A percentile compares a stretch with the other conserved stretches of the same genome.
Conservation (phyloP, 345 rosid genomes). For the Euphorbia pulcherrima region DNA sequence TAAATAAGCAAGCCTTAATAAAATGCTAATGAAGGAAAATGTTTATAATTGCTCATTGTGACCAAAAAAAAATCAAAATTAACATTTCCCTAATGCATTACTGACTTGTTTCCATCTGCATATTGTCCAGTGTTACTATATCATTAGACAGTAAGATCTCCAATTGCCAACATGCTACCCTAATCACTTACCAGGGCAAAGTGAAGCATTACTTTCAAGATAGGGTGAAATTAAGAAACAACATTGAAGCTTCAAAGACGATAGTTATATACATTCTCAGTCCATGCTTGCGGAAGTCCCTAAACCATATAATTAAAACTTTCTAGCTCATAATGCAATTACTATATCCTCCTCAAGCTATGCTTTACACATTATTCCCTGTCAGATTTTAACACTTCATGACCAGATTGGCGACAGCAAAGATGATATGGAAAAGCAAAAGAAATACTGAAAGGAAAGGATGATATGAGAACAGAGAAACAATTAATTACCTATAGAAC, state of each 20-base stretch:
- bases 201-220: neutral
- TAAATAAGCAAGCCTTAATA: too few species aligned
- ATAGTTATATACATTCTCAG: too few species aligned
- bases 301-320: neutral
- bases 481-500: slow-evolving; percentile 68
- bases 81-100: too few species aligned
- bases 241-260: neutral
- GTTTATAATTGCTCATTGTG: too few species aligned
- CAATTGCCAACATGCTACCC: neutral
- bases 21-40: too few species aligned
- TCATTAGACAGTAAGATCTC: neutral
- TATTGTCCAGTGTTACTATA: neutral
- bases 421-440: neutral
- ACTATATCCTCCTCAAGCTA: neutral
- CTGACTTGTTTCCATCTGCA: neutral
- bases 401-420: neutral
- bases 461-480: neutral
- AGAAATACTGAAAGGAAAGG: neutral
- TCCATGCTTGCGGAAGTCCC: too few species aligned
- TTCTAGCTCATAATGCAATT: neutral
- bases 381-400: neutral
- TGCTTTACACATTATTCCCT: neutral
- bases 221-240: neutral
- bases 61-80: too few species aligned
- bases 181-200: neutral